phyloP scores from a whole-genome alignment of 306 rosid species.

The Cucurbita argyrosperma region DNA sequence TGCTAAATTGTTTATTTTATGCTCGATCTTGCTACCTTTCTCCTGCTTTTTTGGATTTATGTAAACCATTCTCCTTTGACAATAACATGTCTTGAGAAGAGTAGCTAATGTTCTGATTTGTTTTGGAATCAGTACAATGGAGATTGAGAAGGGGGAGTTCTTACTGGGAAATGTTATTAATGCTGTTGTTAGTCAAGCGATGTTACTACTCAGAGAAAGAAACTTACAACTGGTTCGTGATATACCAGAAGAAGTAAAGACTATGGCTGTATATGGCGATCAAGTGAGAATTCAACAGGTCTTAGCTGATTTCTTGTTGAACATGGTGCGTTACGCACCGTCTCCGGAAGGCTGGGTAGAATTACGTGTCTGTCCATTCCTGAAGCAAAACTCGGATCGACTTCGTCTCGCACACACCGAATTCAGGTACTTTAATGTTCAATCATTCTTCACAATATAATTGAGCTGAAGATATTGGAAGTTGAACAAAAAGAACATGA shows the following conservation, averaged over 20 bases:
- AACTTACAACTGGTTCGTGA: conserved; percentile 84
- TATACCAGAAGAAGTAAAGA: conserved; percentile 94
- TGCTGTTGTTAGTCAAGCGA: conserved; percentile 98
- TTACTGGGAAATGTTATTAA: conserved; percentile 78
- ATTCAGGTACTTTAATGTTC: conserved; percentile 53
- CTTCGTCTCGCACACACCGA: conserved; percentile 53
- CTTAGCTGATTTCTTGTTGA: conserved; percentile 79
- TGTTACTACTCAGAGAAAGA: conserved; percentile 76
- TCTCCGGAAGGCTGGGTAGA: conserved; percentile 97
- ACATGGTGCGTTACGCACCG: conserved; percentile 81
- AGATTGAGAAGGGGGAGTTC: conserved; percentile 80
- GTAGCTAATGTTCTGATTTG: conserved; percentile 11
- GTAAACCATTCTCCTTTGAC: background rate
- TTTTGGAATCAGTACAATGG: conserved; percentile 52
- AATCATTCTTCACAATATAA: background rate
- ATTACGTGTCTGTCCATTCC: conserved; percentile 64
- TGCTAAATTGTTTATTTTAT: background rate
- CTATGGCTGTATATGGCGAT: conserved; percentile 82
- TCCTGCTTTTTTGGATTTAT: background rate
- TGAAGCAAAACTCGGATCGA: conserved; percentile 48
- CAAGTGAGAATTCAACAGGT: conserved; percentile 89
- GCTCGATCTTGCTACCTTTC: background rate
- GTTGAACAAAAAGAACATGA: background rate
- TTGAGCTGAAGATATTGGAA: background rate
- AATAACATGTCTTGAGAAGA: conserved; percentile 4